phyloP scores from a whole-genome alignment of 495 filamentous ascomycete genomes.

The Aspergillus hancockii region DNA sequence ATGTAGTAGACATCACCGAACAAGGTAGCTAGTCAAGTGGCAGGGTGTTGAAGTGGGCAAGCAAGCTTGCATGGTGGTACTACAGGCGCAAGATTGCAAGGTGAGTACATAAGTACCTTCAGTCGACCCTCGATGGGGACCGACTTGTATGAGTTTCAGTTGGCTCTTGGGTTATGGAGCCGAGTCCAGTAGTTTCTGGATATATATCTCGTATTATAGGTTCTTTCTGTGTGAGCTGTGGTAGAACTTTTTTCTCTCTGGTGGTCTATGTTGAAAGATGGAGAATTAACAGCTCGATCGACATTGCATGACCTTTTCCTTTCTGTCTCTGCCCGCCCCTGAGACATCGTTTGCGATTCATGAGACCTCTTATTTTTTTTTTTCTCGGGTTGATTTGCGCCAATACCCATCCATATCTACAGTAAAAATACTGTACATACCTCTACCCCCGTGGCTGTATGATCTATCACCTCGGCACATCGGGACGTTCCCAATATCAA shows the following conservation, averaged over 20 bases:
- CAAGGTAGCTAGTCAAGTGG: neutral
- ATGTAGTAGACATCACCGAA: neutral
- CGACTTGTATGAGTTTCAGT: no score
- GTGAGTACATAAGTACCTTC: no score
- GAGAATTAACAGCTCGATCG: constrained; percentile 31
- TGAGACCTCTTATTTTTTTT: neutral
- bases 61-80: neutral
- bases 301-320: constrained; percentile 39
- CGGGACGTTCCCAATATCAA: constrained; percentile 7
- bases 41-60: neutral
- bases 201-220: no score
- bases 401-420: neutral
- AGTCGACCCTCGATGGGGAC: no score
- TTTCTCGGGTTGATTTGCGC: neutral
- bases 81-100: no score
- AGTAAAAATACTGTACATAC: neutral
- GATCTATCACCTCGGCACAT: constrained; percentile 5
- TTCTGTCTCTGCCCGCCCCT: constrained; percentile 10
- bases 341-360: constrained; percentile 11
- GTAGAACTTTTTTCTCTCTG: no score
- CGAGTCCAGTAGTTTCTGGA: no score
- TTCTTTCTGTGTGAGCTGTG: no score
- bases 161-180: no score
- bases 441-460: neutral
- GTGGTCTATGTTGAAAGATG: neutral